Conservation (phyloP, 2,329 filamentous ascomycete species). For the Sarocladium kiliense region DNA sequence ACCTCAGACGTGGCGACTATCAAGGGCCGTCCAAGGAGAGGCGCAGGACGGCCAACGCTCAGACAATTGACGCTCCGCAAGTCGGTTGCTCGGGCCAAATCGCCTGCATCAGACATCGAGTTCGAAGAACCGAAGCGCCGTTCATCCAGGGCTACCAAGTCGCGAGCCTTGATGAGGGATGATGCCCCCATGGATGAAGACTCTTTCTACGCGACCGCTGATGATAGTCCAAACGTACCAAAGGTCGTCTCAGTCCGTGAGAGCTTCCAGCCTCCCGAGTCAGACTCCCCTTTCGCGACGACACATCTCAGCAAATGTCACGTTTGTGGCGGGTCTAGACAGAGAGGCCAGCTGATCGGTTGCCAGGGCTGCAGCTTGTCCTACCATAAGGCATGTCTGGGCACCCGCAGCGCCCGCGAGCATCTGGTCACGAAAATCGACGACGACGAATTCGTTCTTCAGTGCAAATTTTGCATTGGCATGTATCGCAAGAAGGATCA, state of each 20-base stretch:
- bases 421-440: conserved; percentile 85
- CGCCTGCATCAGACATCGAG: conserved; percentile 42
- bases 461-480: conserved; percentile 82
- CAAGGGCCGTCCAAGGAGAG: neutral
- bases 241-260: conserved; percentile 67
- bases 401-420: conserved; percentile 67
- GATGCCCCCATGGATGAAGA: conserved; percentile 55
- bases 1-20: conserved; percentile 26
- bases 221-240: conserved; percentile 24
- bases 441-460: conserved; percentile 73
- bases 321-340: conserved; percentile 50
- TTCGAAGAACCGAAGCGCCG: conserved; percentile 44
- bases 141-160: conserved; percentile 41
- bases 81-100: conserved; percentile 12
- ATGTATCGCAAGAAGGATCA: conserved; percentile 62
- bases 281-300: conserved; percentile 60
- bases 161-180: conserved; percentile 43
- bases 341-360: conserved; percentile 65
- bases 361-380: conserved; percentile 87
- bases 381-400: conserved; percentile 81
- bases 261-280: conserved; percentile 58
- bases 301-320: conserved; percentile 70
- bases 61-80: neutral
- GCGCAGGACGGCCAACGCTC: neutral
- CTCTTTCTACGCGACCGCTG: conserved; percentile 34